Evolutionary conservation across 192 early-diverging fungal species (phyloP).

Genomic region (Mycoemilia scoparia): DNA sequence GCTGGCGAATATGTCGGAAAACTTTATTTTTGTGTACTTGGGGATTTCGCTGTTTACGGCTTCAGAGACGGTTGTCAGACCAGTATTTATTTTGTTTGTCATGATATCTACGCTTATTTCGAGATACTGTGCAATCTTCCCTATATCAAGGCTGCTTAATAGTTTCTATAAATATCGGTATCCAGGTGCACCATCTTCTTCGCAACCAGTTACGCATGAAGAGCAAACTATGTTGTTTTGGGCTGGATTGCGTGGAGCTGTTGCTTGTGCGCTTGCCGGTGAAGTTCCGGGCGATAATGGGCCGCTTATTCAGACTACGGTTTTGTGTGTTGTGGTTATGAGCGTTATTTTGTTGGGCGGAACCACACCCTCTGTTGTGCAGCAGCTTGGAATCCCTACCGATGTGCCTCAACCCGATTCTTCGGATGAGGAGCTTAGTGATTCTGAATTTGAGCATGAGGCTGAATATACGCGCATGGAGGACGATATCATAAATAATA

Average conservation of each 20-base stretch:
- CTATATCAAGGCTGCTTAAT: constrained; percentile 70
- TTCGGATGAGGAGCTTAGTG: constrained; percentile 26
- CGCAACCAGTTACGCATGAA: constrained; percentile 26
- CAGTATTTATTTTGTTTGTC: constrained; percentile 57
- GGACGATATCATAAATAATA: too few relatives aligned
- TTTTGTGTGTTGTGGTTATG: constrained; percentile 79
- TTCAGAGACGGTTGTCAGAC: constrained; percentile 46
- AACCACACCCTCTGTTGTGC: constrained; percentile 63
- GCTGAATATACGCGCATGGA: too few relatives aligned
- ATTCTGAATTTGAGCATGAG: too few relatives aligned
- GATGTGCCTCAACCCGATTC: constrained; percentile 38
- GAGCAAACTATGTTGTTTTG: constrained; percentile 88
- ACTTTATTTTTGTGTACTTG: constrained; percentile 94
- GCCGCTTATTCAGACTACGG: constrained; percentile 67
- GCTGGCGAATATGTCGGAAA: constrained; percentile 82
- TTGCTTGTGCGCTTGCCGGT: constrained; percentile 86
- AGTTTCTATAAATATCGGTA: constrained; percentile 36
- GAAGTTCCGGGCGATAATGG: constrained; percentile 51
- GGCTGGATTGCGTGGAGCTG: constrained; percentile 88
- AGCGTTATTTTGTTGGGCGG: constrained; percentile 86
- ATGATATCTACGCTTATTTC: constrained; percentile 70
- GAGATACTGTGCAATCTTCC: constrained; percentile 71
- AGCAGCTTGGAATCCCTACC: constrained; percentile 53
- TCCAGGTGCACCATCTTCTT: constrained; percentile 28
- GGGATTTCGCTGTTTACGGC: constrained; percentile 85